A percentile compares a stretch with the other conserved stretches of the same genome.
Conservation (phyloP, 192 early-diverging fungal species). For the Gigaspora rosea region DNA sequence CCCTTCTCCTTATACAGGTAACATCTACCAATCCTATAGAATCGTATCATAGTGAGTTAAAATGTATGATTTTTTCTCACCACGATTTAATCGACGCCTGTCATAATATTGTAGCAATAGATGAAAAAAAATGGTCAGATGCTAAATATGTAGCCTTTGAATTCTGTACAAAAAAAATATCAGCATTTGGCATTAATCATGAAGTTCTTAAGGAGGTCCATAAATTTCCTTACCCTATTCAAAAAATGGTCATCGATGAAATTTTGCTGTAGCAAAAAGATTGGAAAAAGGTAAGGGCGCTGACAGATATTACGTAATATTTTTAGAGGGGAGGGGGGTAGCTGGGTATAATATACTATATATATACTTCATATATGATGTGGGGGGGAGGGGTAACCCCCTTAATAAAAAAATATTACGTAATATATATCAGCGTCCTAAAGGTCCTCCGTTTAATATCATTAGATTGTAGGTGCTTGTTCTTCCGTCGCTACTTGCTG, state of each 20-base stretch:
- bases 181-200: slow-evolving; percentile 10
- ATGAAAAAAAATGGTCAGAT: slow-evolving; percentile 14
- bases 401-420: too few relatives aligned
- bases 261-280: slow-evolving; percentile 18
- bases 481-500: slow-evolving; percentile 5
- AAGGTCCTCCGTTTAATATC: slow-evolving; percentile 1
- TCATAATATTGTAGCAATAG: slow-evolving; percentile 6
- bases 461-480: slow-evolving; percentile 19
- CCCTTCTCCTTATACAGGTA: slow-evolving; percentile 23
- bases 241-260: slow-evolving; percentile 17
- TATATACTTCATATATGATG: too few relatives aligned
- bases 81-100: not conserved
- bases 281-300: slow-evolving; percentile 14
- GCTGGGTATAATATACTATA: too few relatives aligned
- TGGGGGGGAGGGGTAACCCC: too few relatives aligned
- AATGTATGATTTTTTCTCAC: not conserved
- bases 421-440: too few relatives aligned
- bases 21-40: slow-evolving; percentile 18
- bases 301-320: too few relatives aligned
- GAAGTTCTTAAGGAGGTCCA: slow-evolving; percentile 15
- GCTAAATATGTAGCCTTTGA: not conserved
- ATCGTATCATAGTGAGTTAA: slow-evolving; percentile 14
- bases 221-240: slow-evolving; percentile 22
- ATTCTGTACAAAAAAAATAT: slow-evolving; percentile 14
- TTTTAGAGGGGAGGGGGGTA: too few relatives aligned